These are phyloP conservation scores for Mycena vitilis DNA, from an alignment of 768 basidiomycete species.

Conservation along the genomic window DNA sequence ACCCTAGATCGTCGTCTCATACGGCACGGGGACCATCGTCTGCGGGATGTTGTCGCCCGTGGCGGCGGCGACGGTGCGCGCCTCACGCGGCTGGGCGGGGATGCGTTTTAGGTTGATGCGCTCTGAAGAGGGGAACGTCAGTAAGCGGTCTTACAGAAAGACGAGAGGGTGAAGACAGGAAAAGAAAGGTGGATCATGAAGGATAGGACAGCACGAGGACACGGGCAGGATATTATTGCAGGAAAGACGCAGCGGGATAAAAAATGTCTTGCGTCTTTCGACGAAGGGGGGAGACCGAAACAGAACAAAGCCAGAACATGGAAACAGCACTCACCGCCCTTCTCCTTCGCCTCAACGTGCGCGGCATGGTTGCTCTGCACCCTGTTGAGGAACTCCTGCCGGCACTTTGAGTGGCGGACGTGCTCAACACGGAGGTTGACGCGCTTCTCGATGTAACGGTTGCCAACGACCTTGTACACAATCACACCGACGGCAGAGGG, in stretches of 20 bases:
- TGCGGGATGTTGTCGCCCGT: slow-evolving; percentile 79
- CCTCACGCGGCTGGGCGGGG: slow-evolving; percentile 83
- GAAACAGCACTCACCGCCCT: slow-evolving; percentile 75
- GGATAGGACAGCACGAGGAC: too few species aligned
- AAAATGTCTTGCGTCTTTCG: too few species aligned
- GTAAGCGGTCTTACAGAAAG: not conserved
- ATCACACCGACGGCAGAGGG: slow-evolving; percentile 95
- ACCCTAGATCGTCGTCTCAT: slow-evolving; percentile 95
- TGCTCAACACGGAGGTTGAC: slow-evolving; percentile 98
- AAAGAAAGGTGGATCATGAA: too few species aligned
- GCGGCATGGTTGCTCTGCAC: slow-evolving; percentile 92
- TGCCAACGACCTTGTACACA: slow-evolving; percentile 98
- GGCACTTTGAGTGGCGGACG: slow-evolving; percentile 95
- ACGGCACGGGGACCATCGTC: slow-evolving; percentile 92
- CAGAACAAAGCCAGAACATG: too few species aligned
- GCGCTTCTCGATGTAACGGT: slow-evolving; percentile 99
- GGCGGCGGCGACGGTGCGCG: slow-evolving; percentile 75
- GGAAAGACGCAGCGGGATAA: too few species aligned
- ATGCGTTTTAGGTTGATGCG: slow-evolving; percentile 87
- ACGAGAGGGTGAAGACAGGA: not conserved
- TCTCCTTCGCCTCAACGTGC: slow-evolving; percentile 88
- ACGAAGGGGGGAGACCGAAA: too few species aligned
- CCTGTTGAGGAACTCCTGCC: slow-evolving; percentile 96
- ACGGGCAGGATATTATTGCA: too few species aligned
- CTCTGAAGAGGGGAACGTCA: slow-evolving; percentile 59